Evolutionary conservation across 495 filamentous ascomycete species (phyloP).

Genomic region (Tuber microsphaerosporum): DNA sequence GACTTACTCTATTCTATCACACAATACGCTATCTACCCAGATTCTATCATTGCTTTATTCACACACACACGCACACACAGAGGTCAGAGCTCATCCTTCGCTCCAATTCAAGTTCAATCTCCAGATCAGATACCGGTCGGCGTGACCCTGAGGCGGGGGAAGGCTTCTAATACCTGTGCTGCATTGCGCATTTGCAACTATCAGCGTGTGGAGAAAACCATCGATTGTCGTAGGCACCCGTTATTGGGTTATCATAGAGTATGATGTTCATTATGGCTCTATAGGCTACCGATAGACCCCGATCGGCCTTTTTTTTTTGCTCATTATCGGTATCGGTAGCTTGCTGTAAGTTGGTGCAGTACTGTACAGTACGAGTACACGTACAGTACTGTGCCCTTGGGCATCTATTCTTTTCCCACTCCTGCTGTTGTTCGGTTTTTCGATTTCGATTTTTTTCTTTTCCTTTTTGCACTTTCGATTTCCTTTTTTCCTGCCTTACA

Average conservation of each 20-base stretch:
- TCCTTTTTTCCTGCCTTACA: neutral
- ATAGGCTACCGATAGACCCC: neutral
- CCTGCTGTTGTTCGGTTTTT: neutral
- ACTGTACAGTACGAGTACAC: no score
- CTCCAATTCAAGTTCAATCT: neutral
- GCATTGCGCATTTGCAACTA: neutral
- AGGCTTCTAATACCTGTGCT: neutral
- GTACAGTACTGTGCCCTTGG: neutral
- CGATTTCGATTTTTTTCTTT: neutral
- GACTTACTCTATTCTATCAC: neutral
- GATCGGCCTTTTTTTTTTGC: neutral
- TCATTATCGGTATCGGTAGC: neutral
- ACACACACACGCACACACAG: neutral
- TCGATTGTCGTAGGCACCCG: neutral
- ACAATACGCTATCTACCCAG: neutral
- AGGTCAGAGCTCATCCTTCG: neutral
- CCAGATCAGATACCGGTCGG: neutral
- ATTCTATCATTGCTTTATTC: neutral
- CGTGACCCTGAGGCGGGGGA: neutral
- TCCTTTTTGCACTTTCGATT: neutral
- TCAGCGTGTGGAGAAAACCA: neutral
- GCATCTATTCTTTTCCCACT: neutral
- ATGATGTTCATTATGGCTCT: neutral
- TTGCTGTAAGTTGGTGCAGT: neutral
- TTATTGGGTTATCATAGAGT: neutral